phyloP scores from a whole-genome alignment of 805 yeast species.

The Schwanniomyces polymorphus region DNA sequence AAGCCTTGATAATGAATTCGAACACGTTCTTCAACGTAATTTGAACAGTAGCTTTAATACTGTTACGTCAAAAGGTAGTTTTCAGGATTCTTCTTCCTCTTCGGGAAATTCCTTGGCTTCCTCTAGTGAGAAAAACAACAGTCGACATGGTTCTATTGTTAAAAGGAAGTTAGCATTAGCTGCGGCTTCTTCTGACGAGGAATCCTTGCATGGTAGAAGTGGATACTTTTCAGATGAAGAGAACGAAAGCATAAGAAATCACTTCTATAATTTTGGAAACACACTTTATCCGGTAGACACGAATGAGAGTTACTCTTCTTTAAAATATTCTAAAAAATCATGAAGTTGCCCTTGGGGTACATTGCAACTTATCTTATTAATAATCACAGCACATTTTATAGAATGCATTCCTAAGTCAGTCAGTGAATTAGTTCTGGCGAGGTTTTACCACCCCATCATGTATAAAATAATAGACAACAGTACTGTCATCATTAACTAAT shows the following conservation, averaged over 20 bases:
- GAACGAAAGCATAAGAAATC: background rate
- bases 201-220: background rate
- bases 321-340: background rate
- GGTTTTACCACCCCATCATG: slow-evolving; percentile 70
- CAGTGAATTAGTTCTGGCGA: slow-evolving; percentile 42
- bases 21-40: background rate
- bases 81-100: background rate
- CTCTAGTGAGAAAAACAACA: background rate
- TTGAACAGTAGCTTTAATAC: background rate
- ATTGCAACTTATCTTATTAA: no score
- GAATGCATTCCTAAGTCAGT: background rate
- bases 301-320: background rate
- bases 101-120: background rate
- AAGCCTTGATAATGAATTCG: background rate
- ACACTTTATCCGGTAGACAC: background rate
- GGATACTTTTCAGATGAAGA: slow-evolving; percentile 1
- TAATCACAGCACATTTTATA: background rate
- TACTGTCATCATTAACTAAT: slow-evolving; percentile 63
- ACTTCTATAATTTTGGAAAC: background rate
- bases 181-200: background rate
- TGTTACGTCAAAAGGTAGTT: background rate
- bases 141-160: slow-evolving; percentile 14
- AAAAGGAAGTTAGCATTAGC: slow-evolving; percentile 13
- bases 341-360: no score
- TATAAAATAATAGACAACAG: slow-evolving; percentile 67